Evolutionary conservation across 2,329 filamentous ascomycete species (phyloP).

Genomic region (Akanthomyces uredinophilus): DNA sequence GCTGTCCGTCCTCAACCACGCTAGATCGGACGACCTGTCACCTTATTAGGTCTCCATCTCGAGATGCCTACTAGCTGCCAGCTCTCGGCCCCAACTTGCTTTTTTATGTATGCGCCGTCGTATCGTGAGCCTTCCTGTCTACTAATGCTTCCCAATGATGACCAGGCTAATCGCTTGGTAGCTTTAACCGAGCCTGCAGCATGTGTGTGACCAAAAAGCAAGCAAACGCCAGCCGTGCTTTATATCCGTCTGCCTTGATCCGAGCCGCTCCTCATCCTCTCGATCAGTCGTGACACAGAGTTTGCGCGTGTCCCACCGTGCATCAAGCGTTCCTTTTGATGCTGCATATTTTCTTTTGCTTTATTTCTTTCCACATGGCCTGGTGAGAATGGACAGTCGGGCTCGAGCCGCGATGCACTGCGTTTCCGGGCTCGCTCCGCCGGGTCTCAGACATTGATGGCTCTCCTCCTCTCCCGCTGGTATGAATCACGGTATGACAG

Average conservation of each 20-base stretch:
- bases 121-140: not conserved
- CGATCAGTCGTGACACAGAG: not conserved
- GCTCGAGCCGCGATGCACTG: not conserved
- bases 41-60: not conserved
- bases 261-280: not conserved
- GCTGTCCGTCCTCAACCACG: not conserved
- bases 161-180: not conserved
- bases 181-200: not conserved
- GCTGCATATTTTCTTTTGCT: not conserved
- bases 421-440: not conserved
- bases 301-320: not conserved
- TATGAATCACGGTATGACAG: not conserved
- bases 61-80: not conserved
- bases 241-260: not conserved
- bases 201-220: not conserved
- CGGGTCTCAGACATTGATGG: constrained; percentile 3
- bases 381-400: not conserved
- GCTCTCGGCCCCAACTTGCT: not conserved
- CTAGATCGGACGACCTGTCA: constrained; percentile 3
- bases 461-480: not conserved
- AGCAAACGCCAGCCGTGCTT: not conserved
- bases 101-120: not conserved
- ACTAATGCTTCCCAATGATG: not conserved
- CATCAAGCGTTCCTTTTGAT: constrained; percentile 4
- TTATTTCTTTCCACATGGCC: not conserved